Evolutionary conservation across 441 rosid genomes (phyloP).

Genomic region (Cnidoscolus chayamansa): DNA sequence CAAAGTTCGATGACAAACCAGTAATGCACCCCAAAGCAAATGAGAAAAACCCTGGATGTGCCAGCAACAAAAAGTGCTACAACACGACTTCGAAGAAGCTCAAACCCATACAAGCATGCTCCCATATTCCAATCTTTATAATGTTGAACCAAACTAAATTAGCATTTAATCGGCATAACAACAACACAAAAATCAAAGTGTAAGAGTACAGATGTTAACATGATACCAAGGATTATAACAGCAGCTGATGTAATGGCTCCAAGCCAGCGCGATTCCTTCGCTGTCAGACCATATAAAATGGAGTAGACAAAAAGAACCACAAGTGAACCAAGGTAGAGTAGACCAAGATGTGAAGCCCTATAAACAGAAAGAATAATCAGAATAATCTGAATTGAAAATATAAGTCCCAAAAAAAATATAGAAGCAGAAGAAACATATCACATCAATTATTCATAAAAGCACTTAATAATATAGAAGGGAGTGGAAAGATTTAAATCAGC

Average conservation of each 20-base stretch:
- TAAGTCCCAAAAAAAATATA: background rate
- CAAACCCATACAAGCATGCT: conserved; percentile 95
- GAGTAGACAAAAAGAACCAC: conserved; percentile 91
- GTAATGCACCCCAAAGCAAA: conserved; percentile 99
- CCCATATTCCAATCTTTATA: conserved; percentile 97
- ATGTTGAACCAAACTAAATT: conserved; percentile 27
- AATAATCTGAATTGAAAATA: conserved; percentile 6
- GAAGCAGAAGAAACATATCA: conserved; percentile 11
- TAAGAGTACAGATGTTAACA: conserved; percentile 18
- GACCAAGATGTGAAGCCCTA: conserved; percentile 98
- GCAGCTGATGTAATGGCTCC: conserved; percentile 98
- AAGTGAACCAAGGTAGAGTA: conserved; percentile 86
- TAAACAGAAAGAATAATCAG: conserved; percentile 28
- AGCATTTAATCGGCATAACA: conserved; percentile 26
- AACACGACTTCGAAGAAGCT: conserved; percentile 91
- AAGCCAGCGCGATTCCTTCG: conserved; percentile 95
- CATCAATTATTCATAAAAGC: background rate
- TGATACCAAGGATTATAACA: conserved; percentile 88
- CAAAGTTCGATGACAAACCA: conserved; percentile 62
- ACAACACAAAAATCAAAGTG: conserved; percentile 13
- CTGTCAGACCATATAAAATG: conserved; percentile 88
- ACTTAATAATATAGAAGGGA: conserved; percentile 1
- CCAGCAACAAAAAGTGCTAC: conserved; percentile 94
- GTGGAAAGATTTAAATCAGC: background rate
- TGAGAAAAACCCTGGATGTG: conserved; percentile 84